Base-by-base conservation (phyloP, 2,329 filamentous ascomycete genomes). In the Claviceps sp. region DNA sequence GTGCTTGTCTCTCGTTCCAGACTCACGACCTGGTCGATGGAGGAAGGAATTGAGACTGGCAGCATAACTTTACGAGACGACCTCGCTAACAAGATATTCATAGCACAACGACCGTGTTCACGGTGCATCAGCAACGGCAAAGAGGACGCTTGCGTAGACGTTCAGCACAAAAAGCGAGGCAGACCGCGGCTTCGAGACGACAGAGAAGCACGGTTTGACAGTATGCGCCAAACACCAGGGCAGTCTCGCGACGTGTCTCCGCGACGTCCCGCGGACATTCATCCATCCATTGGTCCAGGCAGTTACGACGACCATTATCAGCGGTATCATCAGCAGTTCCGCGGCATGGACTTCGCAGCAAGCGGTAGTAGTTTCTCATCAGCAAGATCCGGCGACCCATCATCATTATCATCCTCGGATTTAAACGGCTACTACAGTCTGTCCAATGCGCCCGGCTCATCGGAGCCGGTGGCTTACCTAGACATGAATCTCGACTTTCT, bases 151-250 rank as follows among this genome's bases (percentile, higher is more conserved):
- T 93, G 87, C 63, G 74, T 88, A 59, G 87, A 93, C 66, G 86
- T 93, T 37, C 84, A 88, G 62, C 87, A 93, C 67, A 93, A 91
- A 67, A 93, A 91, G 65, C 74, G 87, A 59, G 87, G 87, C 43
- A 77, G 87, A 48, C 87, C 87, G 54, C 77, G 87, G 57, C 71
- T 93, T 58, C 79, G 86, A 60, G 86, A 91, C 62, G 84, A 87
- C 54, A 72, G 78, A 59, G 79, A 84, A 56, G 62, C 74, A 48
- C 73, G 79, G 56, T 82, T 77, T 59, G 80, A 82, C 54, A 63
- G 70, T 16, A 63, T 71, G 2, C 71, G 74, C 53, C 73, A 50
- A 18, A 16, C 72, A 54, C 66, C 24, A 2, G 48, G 71, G 46
- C 70, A 72, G 55, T 65, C 69, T 11, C 64, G 70, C 52, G 76